Conservation (phyloP, 768 basidiomycete genomes). For the Suillus americanus region DNA sequence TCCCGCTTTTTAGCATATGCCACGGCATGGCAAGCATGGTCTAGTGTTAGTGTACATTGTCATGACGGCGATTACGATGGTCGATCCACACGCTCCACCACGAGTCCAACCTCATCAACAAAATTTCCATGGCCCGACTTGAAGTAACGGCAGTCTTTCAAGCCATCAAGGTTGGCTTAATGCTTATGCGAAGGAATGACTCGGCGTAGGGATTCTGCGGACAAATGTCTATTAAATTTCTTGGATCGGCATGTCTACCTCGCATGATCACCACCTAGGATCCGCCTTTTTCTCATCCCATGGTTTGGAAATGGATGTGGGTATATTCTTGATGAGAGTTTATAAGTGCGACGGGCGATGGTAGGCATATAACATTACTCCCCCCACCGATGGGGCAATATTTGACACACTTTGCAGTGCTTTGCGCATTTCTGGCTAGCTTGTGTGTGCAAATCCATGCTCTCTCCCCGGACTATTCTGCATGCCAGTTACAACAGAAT, state of each 20-base stretch:
- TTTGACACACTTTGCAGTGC: not conserved
- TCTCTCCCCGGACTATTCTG: conserved; percentile 44
- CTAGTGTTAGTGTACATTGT: not conserved
- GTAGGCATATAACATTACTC: not conserved
- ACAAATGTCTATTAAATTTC: not conserved
- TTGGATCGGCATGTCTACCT: not conserved
- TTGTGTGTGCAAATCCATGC: conserved; percentile 15
- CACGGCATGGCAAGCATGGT: not conserved
- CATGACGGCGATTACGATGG: not conserved
- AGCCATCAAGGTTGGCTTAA: not conserved
- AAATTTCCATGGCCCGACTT: not conserved
- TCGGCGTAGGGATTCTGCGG: too few species aligned
- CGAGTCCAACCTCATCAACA: not conserved
- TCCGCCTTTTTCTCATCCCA: not conserved
- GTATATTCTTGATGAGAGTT: not conserved
- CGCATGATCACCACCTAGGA: not conserved
- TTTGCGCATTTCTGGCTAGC: not conserved
- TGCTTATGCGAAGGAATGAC: not conserved
- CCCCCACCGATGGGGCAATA: not conserved
- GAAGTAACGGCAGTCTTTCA: not conserved
- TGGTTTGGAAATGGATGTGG: not conserved
- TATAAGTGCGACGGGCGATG: not conserved
- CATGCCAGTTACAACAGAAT: conserved; percentile 52
- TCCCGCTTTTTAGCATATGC: not conserved
- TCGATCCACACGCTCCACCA: not conserved